Evolutionary conservation across 192 early-diverging fungal genomes (phyloP).

Genomic region (Coemansia sp.): DNA sequence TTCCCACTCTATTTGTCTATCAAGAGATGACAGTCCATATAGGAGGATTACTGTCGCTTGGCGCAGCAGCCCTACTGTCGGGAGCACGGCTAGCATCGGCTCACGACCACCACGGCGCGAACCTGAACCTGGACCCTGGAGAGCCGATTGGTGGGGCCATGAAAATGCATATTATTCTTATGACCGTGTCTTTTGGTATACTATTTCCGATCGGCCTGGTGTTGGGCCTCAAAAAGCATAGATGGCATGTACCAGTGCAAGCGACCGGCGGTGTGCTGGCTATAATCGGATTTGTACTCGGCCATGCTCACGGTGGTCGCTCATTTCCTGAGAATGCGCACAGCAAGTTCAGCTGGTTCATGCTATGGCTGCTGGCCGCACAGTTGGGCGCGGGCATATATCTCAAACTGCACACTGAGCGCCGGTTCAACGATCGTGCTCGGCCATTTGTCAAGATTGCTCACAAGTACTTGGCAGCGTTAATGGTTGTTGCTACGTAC

Average conservation of each 20-base stretch:
- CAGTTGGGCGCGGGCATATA: constrained; percentile 62
- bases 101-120: constrained; percentile 52
- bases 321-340: constrained; percentile 66
- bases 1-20: not conserved
- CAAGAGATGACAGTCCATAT: not conserved
- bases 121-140: constrained; percentile 51
- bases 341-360: constrained; percentile 62
- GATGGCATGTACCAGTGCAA: constrained; percentile 66
- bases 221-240: constrained; percentile 57
- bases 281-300: constrained; percentile 59
- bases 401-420: constrained; percentile 61
- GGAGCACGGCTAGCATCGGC: constrained; percentile 6
- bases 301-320: constrained; percentile 63
- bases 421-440: constrained; percentile 55
- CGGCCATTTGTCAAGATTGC: constrained; percentile 53
- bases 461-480: constrained; percentile 58
- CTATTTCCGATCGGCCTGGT: constrained; percentile 59
- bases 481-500: constrained; percentile 60
- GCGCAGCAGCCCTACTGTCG: constrained; percentile 13
- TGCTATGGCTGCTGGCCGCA: constrained; percentile 56
- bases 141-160: constrained; percentile 50
- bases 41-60: not conserved
- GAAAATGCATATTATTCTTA: constrained; percentile 48
- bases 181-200: constrained; percentile 50
- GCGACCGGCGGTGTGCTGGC: constrained; percentile 51